Conservation (phyloP, 2,329 filamentous ascomycete species). For the Byssochlamys sp. region DNA sequence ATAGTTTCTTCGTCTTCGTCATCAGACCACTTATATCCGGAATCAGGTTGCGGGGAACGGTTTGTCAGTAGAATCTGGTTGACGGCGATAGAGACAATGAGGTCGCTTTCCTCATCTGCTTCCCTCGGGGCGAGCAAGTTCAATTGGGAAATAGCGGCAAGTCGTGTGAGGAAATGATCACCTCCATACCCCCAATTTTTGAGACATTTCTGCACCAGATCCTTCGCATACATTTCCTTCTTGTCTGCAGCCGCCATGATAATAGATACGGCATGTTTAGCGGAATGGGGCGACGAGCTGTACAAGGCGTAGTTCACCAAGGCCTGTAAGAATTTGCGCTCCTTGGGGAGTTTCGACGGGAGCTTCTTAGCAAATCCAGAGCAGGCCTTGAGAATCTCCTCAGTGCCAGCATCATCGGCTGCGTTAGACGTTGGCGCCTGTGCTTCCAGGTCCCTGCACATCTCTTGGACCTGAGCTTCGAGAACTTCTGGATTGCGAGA, state of each 20-base stretch:
- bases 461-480: constrained; percentile 80
- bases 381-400: constrained; percentile 87
- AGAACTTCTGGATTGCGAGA: constrained; percentile 80
- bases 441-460: constrained; percentile 76
- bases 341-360: constrained; percentile 69
- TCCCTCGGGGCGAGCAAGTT: constrained; percentile 65
- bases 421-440: constrained; percentile 63
- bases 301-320: constrained; percentile 75
- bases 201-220: constrained; percentile 66
- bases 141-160: constrained; percentile 52
- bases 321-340: constrained; percentile 70
- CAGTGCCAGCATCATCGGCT: constrained; percentile 62
- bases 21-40: constrained; percentile 56
- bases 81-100: constrained; percentile 68
- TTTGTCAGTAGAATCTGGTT: constrained; percentile 64
- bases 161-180: constrained; percentile 58
- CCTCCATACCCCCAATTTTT: constrained; percentile 64
- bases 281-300: constrained; percentile 68
- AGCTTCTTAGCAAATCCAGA: constrained; percentile 83
- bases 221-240: constrained; percentile 76
- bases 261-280: constrained; percentile 89
- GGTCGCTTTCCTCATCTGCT: constrained; percentile 62
- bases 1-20: constrained; percentile 71
- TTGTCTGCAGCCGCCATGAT: constrained; percentile 66
- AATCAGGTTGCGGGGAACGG: constrained; percentile 46